Conservation (phyloP, 2,329 filamentous ascomycete species). For the Cercospora sp. region DNA sequence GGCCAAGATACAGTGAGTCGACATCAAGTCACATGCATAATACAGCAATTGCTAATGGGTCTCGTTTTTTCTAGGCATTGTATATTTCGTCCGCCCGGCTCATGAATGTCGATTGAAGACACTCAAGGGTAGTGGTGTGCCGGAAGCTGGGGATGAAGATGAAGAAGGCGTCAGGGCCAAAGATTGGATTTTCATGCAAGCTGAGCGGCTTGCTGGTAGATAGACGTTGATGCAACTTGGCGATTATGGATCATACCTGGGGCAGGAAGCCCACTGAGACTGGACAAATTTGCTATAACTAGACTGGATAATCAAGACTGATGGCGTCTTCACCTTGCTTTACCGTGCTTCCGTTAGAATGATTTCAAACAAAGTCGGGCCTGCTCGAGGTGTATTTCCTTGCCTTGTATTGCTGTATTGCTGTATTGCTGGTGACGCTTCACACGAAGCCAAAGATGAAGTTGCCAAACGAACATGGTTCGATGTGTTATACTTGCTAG, state of each 20-base stretch:
- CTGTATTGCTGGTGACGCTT: not conserved
- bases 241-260: not conserved
- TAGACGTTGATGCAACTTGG: not conserved
- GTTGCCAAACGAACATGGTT: too few species aligned
- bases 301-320: too few species aligned
- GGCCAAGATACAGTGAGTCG: conserved; percentile 47
- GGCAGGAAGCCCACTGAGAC: not conserved
- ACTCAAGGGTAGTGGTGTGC: conserved; percentile 37
- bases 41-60: not conserved
- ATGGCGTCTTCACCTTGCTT: not conserved
- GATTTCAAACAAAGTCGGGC: too few species aligned
- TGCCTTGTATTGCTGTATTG: too few species aligned
- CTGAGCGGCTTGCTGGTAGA: conserved; percentile 36
- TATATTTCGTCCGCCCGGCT: conserved; percentile 57
- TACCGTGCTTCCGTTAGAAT: too few species aligned
- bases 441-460: not conserved
- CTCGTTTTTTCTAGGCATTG: conserved; percentile 36
- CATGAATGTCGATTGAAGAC: conserved; percentile 49
- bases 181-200: conserved; percentile 47
- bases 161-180: conserved; percentile 41
- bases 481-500: too few species aligned
- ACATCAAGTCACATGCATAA: not conserved
- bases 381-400: not conserved
- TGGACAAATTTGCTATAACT: too few species aligned
- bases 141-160: conserved; percentile 35